These are phyloP conservation scores for Picocystis salinarum DNA, from an alignment of 139 green algal species.

Conservation along the genomic window DNA sequence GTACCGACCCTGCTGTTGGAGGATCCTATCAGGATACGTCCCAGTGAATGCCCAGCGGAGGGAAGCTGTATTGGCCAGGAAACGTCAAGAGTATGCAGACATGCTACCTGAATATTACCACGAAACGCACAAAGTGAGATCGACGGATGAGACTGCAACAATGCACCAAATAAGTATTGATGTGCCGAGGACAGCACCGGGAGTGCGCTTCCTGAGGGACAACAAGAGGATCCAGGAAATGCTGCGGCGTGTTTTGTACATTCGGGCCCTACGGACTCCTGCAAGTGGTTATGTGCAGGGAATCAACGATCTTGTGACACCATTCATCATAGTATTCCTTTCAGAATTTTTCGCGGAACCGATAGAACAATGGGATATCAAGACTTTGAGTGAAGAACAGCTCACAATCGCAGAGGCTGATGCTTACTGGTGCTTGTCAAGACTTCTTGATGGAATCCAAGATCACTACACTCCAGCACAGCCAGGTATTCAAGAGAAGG, in stretches of 20 bases:
- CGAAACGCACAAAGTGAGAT: no score
- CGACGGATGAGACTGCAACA: no score
- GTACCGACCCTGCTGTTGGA: neutral
- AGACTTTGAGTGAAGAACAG: conserved; percentile 20
- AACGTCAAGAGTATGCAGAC: neutral
- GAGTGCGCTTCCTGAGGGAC: conserved; percentile 65
- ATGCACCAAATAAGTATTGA: conserved; percentile 65
- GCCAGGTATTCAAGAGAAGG: conserved; percentile 80
- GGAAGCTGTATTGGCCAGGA: neutral
- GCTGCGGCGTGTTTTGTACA: conserved; percentile 80
- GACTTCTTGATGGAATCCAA: conserved; percentile 75
- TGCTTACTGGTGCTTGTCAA: conserved; percentile 90
- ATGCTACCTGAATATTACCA: neutral
- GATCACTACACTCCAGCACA: conserved; percentile 96
- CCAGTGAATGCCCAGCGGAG: neutral
- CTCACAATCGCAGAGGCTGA: conserved; percentile 50
- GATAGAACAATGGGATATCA: conserved; percentile 37
- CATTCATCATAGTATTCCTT: conserved; percentile 82
- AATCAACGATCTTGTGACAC: conserved; percentile 94
- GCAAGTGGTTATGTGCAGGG: conserved; percentile 87
- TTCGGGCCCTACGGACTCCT: conserved; percentile 76
- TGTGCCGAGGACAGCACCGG: conserved; percentile 74
- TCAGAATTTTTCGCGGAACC: conserved; percentile 39
- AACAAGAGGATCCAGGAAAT: conserved; percentile 52
- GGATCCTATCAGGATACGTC: neutral